Evolutionary conservation across 106 monocot genomes (phyloP), one percentile per base, ranked within the genome.

Genomic region (Cymbidium sinense): DNA sequence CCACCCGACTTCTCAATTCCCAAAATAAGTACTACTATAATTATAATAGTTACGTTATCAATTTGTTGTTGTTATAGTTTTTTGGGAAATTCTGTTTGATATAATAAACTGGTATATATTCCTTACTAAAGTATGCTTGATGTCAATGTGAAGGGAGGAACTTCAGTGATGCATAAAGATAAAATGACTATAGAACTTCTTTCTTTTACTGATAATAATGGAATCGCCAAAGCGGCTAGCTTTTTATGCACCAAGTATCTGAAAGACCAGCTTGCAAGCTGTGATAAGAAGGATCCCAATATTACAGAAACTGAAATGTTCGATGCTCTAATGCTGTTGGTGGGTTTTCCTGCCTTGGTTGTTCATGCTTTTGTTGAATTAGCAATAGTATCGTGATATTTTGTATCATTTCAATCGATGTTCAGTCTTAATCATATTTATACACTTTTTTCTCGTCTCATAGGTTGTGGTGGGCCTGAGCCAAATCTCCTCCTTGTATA

Each of bases 401-500:
- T 39, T 39, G 37, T 39, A 39, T 3, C 37, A 39, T 39, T 39
- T 39, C 37, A 39, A 39, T 39, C 3, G 37, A 3, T 1, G 3
- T 39, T 39, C 37, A 39, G 3, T 9, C 27, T 28, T 0, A 64
- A 64, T 5, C 27, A 8, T 20, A 64, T 7, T 64, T 64, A 27
- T 20, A 20, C 27, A 8, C 25, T 34, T 19, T 70, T 28, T 31
- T 9, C 31, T 39, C 4, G 20, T 65, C 23, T 39, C 28, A 61
- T 81, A 96, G 96, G 96, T 75, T 84, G 51, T 89, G 83, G 87
- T 54, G 93, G 86, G 52, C 87, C 93, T 39, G 89, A 96, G 23
- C 93, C 93, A 58, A 87, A 91, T 76, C 90, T 95, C 33, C 84
- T 96, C 44, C 91, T 96, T 75, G 82, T 93, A 25, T 89, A 86